Evolutionary conservation across 2,329 filamentous ascomycete species (phyloP), one percentile per base, ranked within the genome.

Genomic region (Pestalotiopsis sp.): DNA sequence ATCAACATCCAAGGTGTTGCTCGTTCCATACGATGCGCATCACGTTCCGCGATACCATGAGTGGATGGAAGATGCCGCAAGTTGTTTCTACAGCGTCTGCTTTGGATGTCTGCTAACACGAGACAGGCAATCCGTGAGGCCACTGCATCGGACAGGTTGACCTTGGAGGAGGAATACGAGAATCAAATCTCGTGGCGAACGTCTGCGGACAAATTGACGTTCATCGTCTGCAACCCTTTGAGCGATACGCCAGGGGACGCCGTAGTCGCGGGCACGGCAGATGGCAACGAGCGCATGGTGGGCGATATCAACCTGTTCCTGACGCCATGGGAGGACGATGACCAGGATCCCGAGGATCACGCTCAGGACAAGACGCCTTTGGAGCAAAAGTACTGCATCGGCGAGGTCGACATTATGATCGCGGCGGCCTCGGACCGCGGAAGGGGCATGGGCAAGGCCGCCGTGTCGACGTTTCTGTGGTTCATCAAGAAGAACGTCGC

Each of bases 151-250:
- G 94, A 98, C 71, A 93, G 91, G 0, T 86, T 98, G 65, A 90
- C 88, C 0, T 84, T 98, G 0, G 84, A 89, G 0, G 92, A 97
- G 77, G 95, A 98, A 84, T 94, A 96, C 80, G 88, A 89, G 64
- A 98, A 98, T 90, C 95, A 98, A 80, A 82, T 83, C n/a, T 94
- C 90, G 72, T 98, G 95, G 95, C 90, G 94, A 49, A 83, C 83
- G 23, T 93, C 96, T 57, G 80, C 83, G 31, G 95, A 98, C 81
- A 98, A 98, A 82, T 80, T 98, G 70, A 98, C 95, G 0, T 98
- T 98, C 74, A 97, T 98, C 78, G 81, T 93, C 67, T 97, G 94
- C 77, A 82, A 85, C 11, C 86, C 89, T 0, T 69, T 78, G 1
- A 14, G n/a, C 27, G 25, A n/a, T 20, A 20, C 25, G 23, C 38